Evolutionary conservation across 352 stramenopile genomes (phyloP), one percentile per base, ranked within the genome.

Genomic region (Globisporangium apiculatum): DNA sequence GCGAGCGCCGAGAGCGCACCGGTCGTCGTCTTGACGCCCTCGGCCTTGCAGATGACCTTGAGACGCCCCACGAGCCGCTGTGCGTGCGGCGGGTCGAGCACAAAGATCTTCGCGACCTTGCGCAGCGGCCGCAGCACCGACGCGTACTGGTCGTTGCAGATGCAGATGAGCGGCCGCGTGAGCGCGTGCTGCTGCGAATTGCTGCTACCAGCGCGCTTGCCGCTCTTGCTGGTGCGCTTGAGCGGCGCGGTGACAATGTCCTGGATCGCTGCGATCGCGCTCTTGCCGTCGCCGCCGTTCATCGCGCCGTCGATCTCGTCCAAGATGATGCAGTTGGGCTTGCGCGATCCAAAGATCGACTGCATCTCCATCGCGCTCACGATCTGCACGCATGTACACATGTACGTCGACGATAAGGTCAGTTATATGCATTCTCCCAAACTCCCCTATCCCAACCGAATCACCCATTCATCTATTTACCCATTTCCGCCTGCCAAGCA

Each of bases 131-230:
- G 82, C 42, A 99, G 69, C 37, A 96, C 88, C 1, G 96, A 95
- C 11, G 94, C 94, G 70, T 98, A 99, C 64, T 98, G 88, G 67
- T 99, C 93, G 70, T 99, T 99, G 74, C 97, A 99, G 71, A 99
- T 99, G 65, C 97, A 98, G 61, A 99, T 99, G 15, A 99, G 76
- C 7, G 96, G 96, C 1, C 96, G 83, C 52, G 72, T 97, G 43
- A 98, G 67, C 6, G 92, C 79, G 43, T 97, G 86, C 24, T 72
- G 66, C 50, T 72, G 77, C 24, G 60, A 57, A 17, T 43, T 40
- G 43, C 67, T 68, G 9, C 57, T 57, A 40, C 48, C 46, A 37
- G 69, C 67, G 17, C 56, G 61, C 53, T 81, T 78, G 42, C 45
- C 52, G 18, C 52, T 42, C 15, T 65, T 61, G 12, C 24, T 14